Percentiles rank a stretch among this genome's conserved stretches.
Evolutionary conservation across 2,329 filamentous ascomycete genomes (phyloP).

Genomic region (Fusarium bactridioides): DNA sequence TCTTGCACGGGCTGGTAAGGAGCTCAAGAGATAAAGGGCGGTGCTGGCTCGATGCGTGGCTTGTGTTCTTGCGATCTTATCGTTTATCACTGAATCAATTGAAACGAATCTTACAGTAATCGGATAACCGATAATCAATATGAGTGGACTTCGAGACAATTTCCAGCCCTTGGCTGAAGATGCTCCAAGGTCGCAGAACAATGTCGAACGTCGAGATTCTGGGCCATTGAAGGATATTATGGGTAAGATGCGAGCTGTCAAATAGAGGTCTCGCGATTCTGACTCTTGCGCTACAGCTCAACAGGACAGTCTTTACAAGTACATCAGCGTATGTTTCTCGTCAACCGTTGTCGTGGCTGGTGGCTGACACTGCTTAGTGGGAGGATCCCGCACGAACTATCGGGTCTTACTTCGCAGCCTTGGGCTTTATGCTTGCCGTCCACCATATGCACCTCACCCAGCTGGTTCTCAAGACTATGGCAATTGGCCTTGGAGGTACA

Average conservation of each 20-base stretch:
- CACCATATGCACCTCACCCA: slow-evolving; percentile 33
- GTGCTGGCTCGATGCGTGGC: slow-evolving; percentile 6
- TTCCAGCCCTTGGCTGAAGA: slow-evolving; percentile 16
- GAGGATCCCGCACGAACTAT: slow-evolving; percentile 34
- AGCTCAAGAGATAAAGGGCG: slow-evolving; percentile 1
- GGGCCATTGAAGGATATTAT: slow-evolving; percentile 34
- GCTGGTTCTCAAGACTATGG: slow-evolving; percentile 12
- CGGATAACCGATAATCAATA: not conserved
- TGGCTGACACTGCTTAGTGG: slow-evolving; percentile 10
- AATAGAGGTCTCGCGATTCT: not conserved
- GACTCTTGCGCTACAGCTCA: not conserved
- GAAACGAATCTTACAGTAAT: not conserved
- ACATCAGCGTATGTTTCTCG: slow-evolving; percentile 28
- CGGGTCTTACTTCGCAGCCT: slow-evolving; percentile 26
- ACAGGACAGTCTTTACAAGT: slow-evolving; percentile 37
- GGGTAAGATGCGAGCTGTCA: not conserved
- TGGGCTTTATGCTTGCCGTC: slow-evolving; percentile 20
- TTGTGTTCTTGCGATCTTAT: not conserved
- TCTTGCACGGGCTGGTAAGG: not conserved
- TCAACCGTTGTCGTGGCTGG: fast-evolving
- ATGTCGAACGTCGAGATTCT: not conserved
- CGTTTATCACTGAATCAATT: not conserved
- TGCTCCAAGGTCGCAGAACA: not conserved
- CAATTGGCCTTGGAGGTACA: slow-evolving; percentile 29
- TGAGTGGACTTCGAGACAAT: slow-evolving; percentile 10